phyloP scores from a whole-genome alignment of 441 rosid species.

The Erysimum cheiri region DNA sequence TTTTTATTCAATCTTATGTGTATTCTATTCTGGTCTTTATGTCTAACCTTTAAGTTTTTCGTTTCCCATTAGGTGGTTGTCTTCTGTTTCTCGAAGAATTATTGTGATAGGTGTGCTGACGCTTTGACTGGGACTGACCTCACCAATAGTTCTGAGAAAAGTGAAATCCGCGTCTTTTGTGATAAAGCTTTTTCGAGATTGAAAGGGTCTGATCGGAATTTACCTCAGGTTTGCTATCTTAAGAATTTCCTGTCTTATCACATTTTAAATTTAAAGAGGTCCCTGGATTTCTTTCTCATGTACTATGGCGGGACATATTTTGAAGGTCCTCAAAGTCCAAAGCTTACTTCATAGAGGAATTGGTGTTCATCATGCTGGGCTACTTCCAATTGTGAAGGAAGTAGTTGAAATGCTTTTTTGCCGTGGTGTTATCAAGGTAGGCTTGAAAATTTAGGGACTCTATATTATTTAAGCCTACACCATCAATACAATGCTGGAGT shows the following conservation, averaged over 20 bases:
- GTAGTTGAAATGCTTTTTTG: slow-evolving; percentile 99
- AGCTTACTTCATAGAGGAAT: slow-evolving; percentile 90
- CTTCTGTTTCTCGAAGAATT: slow-evolving; percentile 97
- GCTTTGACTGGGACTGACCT: slow-evolving; percentile 76
- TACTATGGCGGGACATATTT: slow-evolving; percentile 40
- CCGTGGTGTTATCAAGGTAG: slow-evolving; percentile 97
- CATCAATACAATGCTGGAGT: slow-evolving; percentile 7
- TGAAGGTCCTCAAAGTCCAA: slow-evolving; percentile 91
- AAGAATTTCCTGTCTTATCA: slow-evolving; percentile 10
- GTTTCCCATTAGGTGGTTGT: slow-evolving; percentile 68
- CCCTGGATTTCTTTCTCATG: slow-evolving; percentile 30
- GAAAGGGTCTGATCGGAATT: slow-evolving; percentile 94
- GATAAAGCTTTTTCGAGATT: slow-evolving; percentile 96
- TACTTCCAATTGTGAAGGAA: slow-evolving; percentile 99
- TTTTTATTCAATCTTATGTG: slow-evolving; percentile 14
- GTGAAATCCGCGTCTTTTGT: slow-evolving; percentile 89
- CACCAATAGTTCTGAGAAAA: slow-evolving; percentile 86
- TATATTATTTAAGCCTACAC: slow-evolving; percentile 15
- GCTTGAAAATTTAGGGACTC: slow-evolving; percentile 7
- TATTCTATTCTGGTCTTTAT: slow-evolving; percentile 18
- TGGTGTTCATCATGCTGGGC: slow-evolving; percentile 98
- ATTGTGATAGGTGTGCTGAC: slow-evolving; percentile 93
- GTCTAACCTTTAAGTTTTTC: slow-evolving; percentile 18
- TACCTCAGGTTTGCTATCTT: slow-evolving; percentile 85
- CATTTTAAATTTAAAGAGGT: slow-evolving; percentile 29